Evolutionary conservation across 2,329 filamentous ascomycete species (phyloP).

Genomic region (Penicillium sp.): DNA sequence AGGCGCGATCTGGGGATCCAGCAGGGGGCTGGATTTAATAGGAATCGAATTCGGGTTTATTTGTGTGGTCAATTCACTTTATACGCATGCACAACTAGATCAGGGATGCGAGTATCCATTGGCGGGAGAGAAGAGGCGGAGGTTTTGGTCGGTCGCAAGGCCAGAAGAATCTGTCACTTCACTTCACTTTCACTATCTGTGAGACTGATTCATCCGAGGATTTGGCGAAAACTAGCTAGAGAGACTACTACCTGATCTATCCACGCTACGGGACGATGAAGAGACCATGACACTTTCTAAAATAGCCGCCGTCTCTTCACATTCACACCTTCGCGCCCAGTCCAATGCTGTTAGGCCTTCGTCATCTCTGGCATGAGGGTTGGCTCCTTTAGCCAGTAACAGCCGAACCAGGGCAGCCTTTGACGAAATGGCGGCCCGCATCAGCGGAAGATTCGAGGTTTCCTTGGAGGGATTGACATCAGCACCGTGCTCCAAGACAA

Average conservation of each 20-base stretch:
- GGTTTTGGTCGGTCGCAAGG: no score
- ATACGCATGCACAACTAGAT: no score
- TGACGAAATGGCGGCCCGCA: background rate
- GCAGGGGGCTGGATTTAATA: background rate
- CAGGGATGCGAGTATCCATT: no score
- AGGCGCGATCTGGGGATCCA: background rate
- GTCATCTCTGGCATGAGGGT: background rate
- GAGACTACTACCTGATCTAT: no score
- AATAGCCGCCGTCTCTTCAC: background rate
- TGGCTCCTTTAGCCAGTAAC: background rate
- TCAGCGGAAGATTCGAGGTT: conserved; percentile 4
- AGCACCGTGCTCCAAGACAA: conserved; percentile 21
- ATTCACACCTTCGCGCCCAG: background rate
- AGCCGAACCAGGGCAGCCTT: background rate
- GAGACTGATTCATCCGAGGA: no score
- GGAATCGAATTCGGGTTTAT: no score
- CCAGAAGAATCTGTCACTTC: no score
- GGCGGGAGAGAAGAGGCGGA: no score
- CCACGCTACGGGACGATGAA: no score
- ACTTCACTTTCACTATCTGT: no score
- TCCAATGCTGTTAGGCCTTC: conserved; percentile 1
- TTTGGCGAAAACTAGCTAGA: no score
- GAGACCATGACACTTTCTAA: background rate
- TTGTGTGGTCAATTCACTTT: no score
- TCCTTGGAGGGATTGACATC: conserved; percentile 16